These are phyloP conservation scores for Sclerotinia nivalis DNA, from an alignment of 2,329 filamentous ascomycete genomes.

Conservation along the genomic window DNA sequence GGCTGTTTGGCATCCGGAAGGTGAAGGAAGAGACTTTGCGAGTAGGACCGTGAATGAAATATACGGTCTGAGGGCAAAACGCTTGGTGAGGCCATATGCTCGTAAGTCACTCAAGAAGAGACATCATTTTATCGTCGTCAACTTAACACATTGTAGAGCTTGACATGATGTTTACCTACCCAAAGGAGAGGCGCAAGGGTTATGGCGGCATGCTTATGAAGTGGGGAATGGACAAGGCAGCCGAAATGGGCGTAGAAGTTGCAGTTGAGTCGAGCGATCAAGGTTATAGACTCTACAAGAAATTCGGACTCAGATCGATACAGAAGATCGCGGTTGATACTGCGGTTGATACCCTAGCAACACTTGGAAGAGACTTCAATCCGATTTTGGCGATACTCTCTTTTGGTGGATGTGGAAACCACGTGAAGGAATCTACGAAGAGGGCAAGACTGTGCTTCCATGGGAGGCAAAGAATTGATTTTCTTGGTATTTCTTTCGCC, in stretches of 20 bases:
- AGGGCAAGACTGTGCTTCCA: background rate
- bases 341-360: background rate
- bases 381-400: background rate
- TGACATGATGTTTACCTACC: slow-evolving; percentile 9
- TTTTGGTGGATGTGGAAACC: slow-evolving; percentile 20
- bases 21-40: background rate
- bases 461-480: background rate
- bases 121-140: background rate
- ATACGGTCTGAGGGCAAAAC: background rate
- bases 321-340: slow-evolving; percentile 8
- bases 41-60: background rate
- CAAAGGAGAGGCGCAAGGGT: background rate
- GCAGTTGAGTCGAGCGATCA: background rate
- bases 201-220: slow-evolving; percentile 4
- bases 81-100: background rate
- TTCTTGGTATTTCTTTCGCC: too few species aligned
- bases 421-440: background rate
- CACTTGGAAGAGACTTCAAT: slow-evolving; percentile 3
- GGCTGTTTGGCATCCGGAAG: slow-evolving; percentile 1
- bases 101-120: background rate
- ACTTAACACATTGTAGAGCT: background rate
- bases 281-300: background rate
- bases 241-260: background rate
- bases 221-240: slow-evolving; percentile 1
- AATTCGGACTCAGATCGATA: slow-evolving; percentile 7